phyloP scores from a whole-genome alignment of 2,329 filamentous ascomycete genomes.

The Pestalotiopsis sp. region DNA sequence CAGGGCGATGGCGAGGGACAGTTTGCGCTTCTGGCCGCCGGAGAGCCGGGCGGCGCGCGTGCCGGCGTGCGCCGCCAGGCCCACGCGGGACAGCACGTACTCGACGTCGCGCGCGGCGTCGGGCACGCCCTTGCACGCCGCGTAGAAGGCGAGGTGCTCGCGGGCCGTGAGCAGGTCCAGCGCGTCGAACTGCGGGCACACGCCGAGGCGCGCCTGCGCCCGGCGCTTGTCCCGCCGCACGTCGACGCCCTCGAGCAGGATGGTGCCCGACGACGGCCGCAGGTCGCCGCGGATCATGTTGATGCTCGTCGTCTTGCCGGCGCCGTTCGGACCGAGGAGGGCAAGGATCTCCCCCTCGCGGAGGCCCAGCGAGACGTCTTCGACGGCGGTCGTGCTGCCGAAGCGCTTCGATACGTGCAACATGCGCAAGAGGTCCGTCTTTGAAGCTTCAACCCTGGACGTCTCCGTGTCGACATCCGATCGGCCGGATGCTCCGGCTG shows the following conservation, averaged over 20 bases:
- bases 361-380: conserved; percentile 73
- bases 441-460: conserved; percentile 28
- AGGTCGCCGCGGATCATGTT: conserved; percentile 74
- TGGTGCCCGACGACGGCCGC: conserved; percentile 63
- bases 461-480: conserved; percentile 32
- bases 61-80: conserved; percentile 61
- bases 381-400: conserved; percentile 64
- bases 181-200: conserved; percentile 74
- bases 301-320: conserved; percentile 75
- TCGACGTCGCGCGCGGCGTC: conserved; percentile 66
- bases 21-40: conserved; percentile 77
- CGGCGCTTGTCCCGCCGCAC: conserved; percentile 65
- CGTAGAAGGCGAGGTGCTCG: conserved; percentile 76
- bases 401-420: conserved; percentile 71
- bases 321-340: conserved; percentile 76
- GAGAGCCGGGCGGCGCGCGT: conserved; percentile 70
- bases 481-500: conserved; percentile 18
- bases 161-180: conserved; percentile 75
- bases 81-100: conserved; percentile 67
- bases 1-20: conserved; percentile 73
- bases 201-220: conserved; percentile 67
- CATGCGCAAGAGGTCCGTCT: conserved; percentile 57
- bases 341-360: conserved; percentile 72
- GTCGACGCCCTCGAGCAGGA: conserved; percentile 70
- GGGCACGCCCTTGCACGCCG: conserved; percentile 67